A percentile compares a stretch with the other conserved stretches of the same genome.
Conservation (phyloP, 148 eudicot genomes). For the Polygonum maritimum region DNA sequence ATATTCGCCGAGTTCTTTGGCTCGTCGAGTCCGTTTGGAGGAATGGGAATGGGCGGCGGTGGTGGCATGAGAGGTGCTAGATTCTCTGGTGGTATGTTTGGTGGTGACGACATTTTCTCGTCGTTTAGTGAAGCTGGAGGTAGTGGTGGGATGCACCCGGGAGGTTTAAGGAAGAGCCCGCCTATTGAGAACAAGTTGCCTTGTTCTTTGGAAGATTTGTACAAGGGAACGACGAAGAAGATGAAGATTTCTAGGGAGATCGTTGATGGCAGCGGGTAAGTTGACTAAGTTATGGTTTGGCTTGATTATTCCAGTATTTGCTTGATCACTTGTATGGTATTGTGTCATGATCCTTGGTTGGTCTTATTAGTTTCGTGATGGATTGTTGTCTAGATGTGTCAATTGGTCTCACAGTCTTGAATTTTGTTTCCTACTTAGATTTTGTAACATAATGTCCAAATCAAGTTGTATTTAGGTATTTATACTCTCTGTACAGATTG, state of each 20-base stretch:
- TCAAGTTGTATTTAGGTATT: not conserved
- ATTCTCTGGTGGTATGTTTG: constrained; percentile 4
- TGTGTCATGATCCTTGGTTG: no score
- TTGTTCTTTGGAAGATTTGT: constrained; percentile 39
- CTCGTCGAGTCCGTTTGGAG: constrained; percentile 28
- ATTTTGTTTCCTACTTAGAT: not conserved
- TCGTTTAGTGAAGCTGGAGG: constrained; percentile 28
- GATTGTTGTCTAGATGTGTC: not conserved
- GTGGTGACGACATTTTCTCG: constrained; percentile 8
- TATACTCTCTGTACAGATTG: not conserved
- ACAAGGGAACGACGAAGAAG: constrained; percentile 41
- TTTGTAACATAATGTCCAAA: not conserved
- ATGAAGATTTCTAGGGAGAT: constrained; percentile 44
- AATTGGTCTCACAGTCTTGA: not conserved
- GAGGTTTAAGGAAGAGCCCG: constrained; percentile 19
- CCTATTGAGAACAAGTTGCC: constrained; percentile 31
- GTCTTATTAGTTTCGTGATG: no score
- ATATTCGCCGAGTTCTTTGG: constrained; percentile 46
- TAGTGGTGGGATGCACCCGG: constrained; percentile 14
- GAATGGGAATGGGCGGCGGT: not conserved
- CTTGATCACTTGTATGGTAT: not conserved
- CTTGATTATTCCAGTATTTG: not conserved
- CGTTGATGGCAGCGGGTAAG: constrained; percentile 35
- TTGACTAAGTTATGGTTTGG: not conserved
- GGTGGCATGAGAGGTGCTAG: constrained; percentile 9